Evolutionary conservation across 345 rosid genomes (phyloP), one percentile per base, ranked within the genome.

Genomic region (Eucalyptus regnans): DNA sequence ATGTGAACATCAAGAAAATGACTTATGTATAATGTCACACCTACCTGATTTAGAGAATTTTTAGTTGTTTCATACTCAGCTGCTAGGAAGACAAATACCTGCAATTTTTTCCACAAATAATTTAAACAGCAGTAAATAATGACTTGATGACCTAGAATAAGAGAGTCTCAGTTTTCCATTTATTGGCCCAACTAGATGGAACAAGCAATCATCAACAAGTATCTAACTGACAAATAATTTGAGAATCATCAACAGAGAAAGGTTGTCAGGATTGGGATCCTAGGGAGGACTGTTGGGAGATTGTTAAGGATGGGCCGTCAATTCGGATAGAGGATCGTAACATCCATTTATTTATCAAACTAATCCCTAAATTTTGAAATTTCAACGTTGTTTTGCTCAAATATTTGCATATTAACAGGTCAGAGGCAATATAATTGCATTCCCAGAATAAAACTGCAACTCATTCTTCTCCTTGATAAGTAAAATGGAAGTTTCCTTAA

Each of bases 31-130:
- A 20, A 37, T 76, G 23, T 76, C 84, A 76, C 25, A 11, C 86
- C 88, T 91, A 98, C 99, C 97, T 98, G 99, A 91, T 98, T 98
- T 93, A 98, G 89, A 76, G 95, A 84, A 90, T 98, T 97, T 92
- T 93, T 89, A 9, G 94, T 86, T 87, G 99, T 97, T 90, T 92
- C 95, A 87, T 98, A 98, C 89, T 98, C 99, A 1, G 99, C 99
- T 51, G 99, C 97, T 8, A 97, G 93, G 76, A 98, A 98, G 51
- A 91, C 92, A 86, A 98, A 98, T 89, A 98, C 93, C 99, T 98
- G 95, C 68, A 88, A 76, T 22, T 41, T 71, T 71, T 71, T 71
- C 81, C 48, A 76, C 48, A 41, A 76, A 76, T 43, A 76, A 20
- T 76, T 76, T 76, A 76, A 76, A 76, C 16, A 11, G 22, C 44